A percentile compares a stretch with the other conserved stretches of the same genome.
Evolutionary conservation across 805 yeast species (phyloP).

Genomic region (Suhomyces emberorum): DNA sequence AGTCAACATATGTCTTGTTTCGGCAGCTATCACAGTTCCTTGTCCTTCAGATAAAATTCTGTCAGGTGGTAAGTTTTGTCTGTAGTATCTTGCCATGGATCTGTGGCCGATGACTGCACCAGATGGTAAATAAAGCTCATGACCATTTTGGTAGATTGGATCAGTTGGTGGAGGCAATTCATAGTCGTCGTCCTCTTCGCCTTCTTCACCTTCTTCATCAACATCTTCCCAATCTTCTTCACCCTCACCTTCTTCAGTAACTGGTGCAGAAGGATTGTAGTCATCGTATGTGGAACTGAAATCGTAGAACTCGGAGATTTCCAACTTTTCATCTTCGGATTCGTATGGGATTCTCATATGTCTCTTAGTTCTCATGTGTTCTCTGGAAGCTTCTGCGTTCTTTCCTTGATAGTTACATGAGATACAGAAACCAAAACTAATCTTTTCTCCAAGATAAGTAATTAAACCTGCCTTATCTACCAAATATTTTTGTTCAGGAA

Average conservation of each 20-base stretch:
- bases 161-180: slow-evolving; percentile 24
- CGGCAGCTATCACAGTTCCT: slow-evolving; percentile 47
- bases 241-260: slow-evolving; percentile 10
- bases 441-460: slow-evolving; percentile 71
- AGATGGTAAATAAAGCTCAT: slow-evolving; percentile 40
- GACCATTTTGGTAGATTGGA: slow-evolving; percentile 32
- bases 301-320: slow-evolving; percentile 80
- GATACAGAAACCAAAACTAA: slow-evolving; percentile 81
- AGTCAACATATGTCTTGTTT: slow-evolving; percentile 49
- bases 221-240: slow-evolving; percentile 40
- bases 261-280: slow-evolving; percentile 10
- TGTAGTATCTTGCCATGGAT: slow-evolving; percentile 40
- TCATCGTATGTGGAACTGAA: slow-evolving; percentile 61
- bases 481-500: slow-evolving; percentile 78
- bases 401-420: slow-evolving; percentile 84
- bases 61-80: slow-evolving; percentile 44
- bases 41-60: slow-evolving; percentile 44
- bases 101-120: slow-evolving; percentile 45
- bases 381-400: slow-evolving; percentile 79
- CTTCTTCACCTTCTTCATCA: slow-evolving; percentile 24
- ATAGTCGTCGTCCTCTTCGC: slow-evolving; percentile 22
- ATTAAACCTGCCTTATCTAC: slow-evolving; percentile 69
- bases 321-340: slow-evolving; percentile 67
- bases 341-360: slow-evolving; percentile 92
- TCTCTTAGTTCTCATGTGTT: slow-evolving; percentile 80